A percentile compares a stretch with the other conserved stretches of the same genome.
These are phyloP conservation scores for Rhodotorula sp. DNA, from an alignment of 1,284 basidiomycete genomes.

Conservation along the genomic window DNA sequence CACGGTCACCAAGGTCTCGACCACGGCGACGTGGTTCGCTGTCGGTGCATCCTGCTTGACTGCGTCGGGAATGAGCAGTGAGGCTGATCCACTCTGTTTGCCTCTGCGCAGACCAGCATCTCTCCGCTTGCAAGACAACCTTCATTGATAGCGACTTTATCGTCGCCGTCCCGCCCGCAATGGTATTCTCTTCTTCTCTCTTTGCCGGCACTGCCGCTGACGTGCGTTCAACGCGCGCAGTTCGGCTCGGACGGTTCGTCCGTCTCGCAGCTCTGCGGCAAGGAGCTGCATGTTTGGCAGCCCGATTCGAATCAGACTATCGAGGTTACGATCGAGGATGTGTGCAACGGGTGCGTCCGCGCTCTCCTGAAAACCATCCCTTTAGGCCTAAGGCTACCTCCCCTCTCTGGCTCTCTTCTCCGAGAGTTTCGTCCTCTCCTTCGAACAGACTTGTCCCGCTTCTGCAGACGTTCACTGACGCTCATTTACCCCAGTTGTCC, in stretches of 20 bases:
- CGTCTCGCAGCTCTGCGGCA: constrained; percentile 8
- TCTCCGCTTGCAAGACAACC: background rate
- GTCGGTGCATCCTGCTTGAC: background rate
- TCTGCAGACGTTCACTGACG: background rate
- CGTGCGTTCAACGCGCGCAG: background rate
- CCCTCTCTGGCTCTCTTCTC: too few relatives aligned
- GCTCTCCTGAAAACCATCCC: background rate
- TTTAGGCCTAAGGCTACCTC: too few relatives aligned
- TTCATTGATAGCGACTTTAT: background rate
- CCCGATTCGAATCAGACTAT: constrained; percentile 14
- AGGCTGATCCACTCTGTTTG: background rate
- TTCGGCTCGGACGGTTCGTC: constrained; percentile 13
- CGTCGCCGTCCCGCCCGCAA: background rate
- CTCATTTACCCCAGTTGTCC: background rate
- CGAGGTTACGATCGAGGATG: constrained; percentile 1
- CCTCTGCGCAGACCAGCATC: background rate
- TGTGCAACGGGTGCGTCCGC: constrained; percentile 2
- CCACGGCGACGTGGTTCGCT: constrained; percentile 5
- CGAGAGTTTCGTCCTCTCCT: too few relatives aligned
- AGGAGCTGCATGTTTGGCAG: constrained; percentile 18
- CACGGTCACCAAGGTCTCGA: background rate
- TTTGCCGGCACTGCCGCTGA: background rate
- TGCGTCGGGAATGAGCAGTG: fast-evolving
- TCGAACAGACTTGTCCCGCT: too few relatives aligned
- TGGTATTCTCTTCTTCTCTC: background rate